Conservation (phyloP, 1,139 yeast genomes). For the Lodderomyces margitis region DNA sequence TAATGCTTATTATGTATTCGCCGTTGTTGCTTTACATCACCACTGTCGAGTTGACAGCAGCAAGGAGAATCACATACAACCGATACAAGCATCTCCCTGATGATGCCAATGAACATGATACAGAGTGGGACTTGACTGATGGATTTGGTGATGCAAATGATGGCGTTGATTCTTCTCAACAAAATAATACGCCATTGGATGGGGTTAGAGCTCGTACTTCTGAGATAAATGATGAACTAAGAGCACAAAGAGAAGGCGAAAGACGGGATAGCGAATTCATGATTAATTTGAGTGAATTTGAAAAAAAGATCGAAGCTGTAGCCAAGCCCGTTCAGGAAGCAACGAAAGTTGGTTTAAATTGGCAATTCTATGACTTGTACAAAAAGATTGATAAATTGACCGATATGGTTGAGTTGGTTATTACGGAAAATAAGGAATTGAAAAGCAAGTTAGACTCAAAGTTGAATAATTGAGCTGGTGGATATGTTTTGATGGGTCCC, state of each 20-base stretch:
- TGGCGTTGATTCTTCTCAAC: neutral
- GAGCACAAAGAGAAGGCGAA: constrained; percentile 62
- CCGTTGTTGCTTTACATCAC: constrained; percentile 67
- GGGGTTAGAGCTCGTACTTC: constrained; percentile 35
- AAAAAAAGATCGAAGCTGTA: constrained; percentile 39
- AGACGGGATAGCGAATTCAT: constrained; percentile 68
- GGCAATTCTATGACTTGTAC: constrained; percentile 63
- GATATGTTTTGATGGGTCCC: no score
- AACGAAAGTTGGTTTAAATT: constrained; percentile 54
- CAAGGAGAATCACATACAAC: constrained; percentile 71
- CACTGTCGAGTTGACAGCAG: constrained; percentile 59
- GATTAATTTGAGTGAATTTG: constrained; percentile 50
- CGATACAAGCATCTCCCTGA: constrained; percentile 64
- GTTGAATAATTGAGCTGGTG: neutral
- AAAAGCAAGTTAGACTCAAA: constrained; percentile 18
- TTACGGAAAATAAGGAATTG: constrained; percentile 42
- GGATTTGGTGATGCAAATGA: constrained; percentile 50
- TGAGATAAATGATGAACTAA: constrained; percentile 39
- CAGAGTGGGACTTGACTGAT: constrained; percentile 82
- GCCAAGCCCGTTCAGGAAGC: constrained; percentile 62
- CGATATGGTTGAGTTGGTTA: constrained; percentile 38
- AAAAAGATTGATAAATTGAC: constrained; percentile 47
- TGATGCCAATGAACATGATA: constrained; percentile 77
- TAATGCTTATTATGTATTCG: constrained; percentile 65
- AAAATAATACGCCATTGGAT: constrained; percentile 25